Conservation (phyloP, 148 eudicot species). For the Dianthus caryophyllus region DNA sequence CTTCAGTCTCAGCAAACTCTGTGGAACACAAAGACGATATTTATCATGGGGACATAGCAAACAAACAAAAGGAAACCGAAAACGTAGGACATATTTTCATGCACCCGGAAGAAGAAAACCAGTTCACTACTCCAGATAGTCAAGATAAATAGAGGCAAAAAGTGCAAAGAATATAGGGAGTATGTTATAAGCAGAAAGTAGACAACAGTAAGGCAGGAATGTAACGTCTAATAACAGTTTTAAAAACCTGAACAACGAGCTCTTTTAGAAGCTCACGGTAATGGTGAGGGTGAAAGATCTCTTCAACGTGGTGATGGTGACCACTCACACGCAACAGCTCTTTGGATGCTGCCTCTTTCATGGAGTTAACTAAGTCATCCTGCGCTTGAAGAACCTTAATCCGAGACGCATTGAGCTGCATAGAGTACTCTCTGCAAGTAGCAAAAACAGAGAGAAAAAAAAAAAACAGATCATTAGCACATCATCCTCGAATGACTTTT, state of each 20-base stretch:
- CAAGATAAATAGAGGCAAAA: background rate
- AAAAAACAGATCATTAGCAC: no score
- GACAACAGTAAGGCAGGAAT: background rate
- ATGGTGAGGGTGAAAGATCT: slow-evolving; percentile 46
- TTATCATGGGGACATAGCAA: background rate
- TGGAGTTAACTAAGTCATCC: slow-evolving; percentile 86
- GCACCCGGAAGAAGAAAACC: background rate
- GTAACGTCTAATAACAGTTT: background rate
- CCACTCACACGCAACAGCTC: slow-evolving; percentile 71
- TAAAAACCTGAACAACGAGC: slow-evolving; percentile 79
- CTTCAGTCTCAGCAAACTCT: slow-evolving; percentile 90
- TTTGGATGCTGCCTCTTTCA: slow-evolving; percentile 85
- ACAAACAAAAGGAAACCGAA: background rate
- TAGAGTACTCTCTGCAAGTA: slow-evolving; percentile 86
- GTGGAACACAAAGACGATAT: background rate
- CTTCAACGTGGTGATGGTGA: slow-evolving; percentile 42
- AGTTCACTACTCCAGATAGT: background rate
- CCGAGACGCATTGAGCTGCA: slow-evolving; percentile 98
- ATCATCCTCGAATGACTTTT: no score
- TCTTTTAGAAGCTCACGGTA: slow-evolving; percentile 64
- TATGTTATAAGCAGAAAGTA: background rate
- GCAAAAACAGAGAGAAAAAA: slow-evolving; percentile 40
- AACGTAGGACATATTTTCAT: background rate
- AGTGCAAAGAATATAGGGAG: background rate
- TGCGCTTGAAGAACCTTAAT: slow-evolving; percentile 99